Evolutionary conservation across 768 basidiomycete genomes (phyloP).

Genomic region (Tulasnella sp.): DNA sequence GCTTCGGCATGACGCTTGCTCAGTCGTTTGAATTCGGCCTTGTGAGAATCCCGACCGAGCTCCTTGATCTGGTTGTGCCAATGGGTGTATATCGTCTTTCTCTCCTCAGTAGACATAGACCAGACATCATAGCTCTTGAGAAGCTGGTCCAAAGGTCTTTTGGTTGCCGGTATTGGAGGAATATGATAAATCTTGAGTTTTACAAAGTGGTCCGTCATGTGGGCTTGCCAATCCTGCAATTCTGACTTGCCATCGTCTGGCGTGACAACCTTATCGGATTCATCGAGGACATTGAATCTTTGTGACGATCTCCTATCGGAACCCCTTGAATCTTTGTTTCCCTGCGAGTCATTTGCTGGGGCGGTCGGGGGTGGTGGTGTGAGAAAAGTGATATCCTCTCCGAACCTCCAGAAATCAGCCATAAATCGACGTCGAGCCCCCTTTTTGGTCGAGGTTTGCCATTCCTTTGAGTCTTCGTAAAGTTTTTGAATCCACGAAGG

Average conservation of each 20-base stretch:
- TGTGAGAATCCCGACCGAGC: conserved; percentile 42
- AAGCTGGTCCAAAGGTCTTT: conserved; percentile 49
- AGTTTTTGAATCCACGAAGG: conserved; percentile 54
- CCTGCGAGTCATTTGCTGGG: background rate
- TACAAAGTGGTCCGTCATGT: background rate
- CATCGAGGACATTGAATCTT: background rate
- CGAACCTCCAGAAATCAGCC: background rate
- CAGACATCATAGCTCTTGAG: conserved; percentile 53
- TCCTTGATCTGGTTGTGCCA: conserved; percentile 55
- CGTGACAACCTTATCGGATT: background rate
- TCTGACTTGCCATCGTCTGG: background rate
- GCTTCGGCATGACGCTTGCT: conserved; percentile 51
- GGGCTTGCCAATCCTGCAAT: background rate
- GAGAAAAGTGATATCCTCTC: background rate
- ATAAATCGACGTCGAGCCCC: background rate
- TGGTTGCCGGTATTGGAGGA: conserved; percentile 48
- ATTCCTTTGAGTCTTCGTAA: conserved; percentile 36
- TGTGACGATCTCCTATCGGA: too few species aligned
- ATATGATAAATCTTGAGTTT: conserved; percentile 45
- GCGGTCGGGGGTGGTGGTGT: background rate
- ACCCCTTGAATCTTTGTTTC: background rate
- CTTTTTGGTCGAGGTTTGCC: conserved; percentile 37
- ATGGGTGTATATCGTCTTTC: conserved; percentile 49
- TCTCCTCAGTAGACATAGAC: conserved; percentile 58
- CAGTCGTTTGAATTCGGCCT: conserved; percentile 51